phyloP scores from a whole-genome alignment of 495 filamentous ascomycete species.

The Neurospora sp. region DNA sequence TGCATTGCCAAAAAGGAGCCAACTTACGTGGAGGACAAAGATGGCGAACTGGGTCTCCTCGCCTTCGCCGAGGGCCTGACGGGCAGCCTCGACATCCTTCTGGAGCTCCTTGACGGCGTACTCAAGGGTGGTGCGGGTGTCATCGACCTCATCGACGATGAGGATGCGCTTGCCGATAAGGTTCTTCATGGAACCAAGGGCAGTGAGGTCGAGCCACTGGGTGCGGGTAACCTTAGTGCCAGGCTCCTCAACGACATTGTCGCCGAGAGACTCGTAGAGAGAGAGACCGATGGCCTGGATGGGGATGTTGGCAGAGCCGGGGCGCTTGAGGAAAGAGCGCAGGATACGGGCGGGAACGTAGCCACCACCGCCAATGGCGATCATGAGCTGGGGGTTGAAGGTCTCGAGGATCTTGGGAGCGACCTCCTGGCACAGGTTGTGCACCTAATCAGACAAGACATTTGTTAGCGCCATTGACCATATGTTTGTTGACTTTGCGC shows the following conservation, averaged over 20 bases:
- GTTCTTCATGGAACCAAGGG: slow-evolving; percentile 76
- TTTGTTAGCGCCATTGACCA: neutral
- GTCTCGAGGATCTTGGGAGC: slow-evolving; percentile 70
- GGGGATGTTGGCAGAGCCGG: slow-evolving; percentile 85
- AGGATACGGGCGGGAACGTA: slow-evolving; percentile 97
- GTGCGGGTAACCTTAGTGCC: slow-evolving; percentile 95
- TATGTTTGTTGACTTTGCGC: neutral
- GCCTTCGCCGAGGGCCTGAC: slow-evolving; percentile 53
- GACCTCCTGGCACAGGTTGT: slow-evolving; percentile 86
- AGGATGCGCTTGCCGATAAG: slow-evolving; percentile 94
- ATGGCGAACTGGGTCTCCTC: slow-evolving; percentile 80
- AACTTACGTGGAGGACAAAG: slow-evolving; percentile 88
- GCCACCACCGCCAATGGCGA: slow-evolving; percentile 95
- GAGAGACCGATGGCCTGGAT: slow-evolving; percentile 99
- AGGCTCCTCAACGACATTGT: slow-evolving; percentile 48
- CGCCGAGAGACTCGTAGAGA: slow-evolving; percentile 80
- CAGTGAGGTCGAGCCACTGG: slow-evolving; percentile 92
- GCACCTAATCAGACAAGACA: slow-evolving; percentile 49
- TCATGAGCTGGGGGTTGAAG: slow-evolving; percentile 90
- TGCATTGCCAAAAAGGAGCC: neutral
- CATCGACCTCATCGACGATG: slow-evolving; percentile 98
- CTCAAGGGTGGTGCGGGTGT: slow-evolving; percentile 92
- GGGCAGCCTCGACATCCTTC: slow-evolving; percentile 86
- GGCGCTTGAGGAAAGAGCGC: slow-evolving; percentile 90
- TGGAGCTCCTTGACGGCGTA: slow-evolving; percentile 92